A percentile compares a stretch with the other conserved stretches of the same genome.
phyloP scores from a whole-genome alignment of 805 yeast genomes.

The Wickerhamiella allomyrinae region DNA sequence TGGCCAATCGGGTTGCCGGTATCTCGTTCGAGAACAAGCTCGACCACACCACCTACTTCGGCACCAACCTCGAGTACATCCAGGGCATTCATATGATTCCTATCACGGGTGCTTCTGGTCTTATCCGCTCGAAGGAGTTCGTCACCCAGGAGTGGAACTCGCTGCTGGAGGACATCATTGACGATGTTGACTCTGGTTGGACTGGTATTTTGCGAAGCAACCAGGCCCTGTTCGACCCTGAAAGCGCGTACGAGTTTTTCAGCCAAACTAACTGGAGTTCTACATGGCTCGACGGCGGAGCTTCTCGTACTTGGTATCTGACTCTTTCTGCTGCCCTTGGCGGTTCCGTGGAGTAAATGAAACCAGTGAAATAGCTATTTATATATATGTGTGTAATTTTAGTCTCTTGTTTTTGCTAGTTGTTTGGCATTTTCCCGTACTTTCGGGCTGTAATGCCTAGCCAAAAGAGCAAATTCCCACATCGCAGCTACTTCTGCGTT shows the following conservation, averaged over 20 bases:
- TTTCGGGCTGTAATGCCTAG: slow-evolving; percentile 69
- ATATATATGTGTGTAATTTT: not conserved
- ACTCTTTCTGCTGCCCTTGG: slow-evolving; percentile 43
- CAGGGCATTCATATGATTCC: slow-evolving; percentile 79
- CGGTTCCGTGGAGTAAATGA: slow-evolving; percentile 4
- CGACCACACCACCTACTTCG: slow-evolving; percentile 64
- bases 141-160: slow-evolving; percentile 47
- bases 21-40: slow-evolving; percentile 63
- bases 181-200: slow-evolving; percentile 39
- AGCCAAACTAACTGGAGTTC: slow-evolving; percentile 37
- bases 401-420: too few species aligned
- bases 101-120: slow-evolving; percentile 46
- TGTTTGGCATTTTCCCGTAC: slow-evolving; percentile 40
- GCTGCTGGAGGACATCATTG: slow-evolving; percentile 33
- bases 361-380: too few species aligned
- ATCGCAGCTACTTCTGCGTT: slow-evolving; percentile 80
- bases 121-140: slow-evolving; percentile 36
- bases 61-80: slow-evolving; percentile 46
- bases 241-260: slow-evolving; percentile 47
- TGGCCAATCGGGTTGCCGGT: slow-evolving; percentile 59
- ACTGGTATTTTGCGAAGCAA: slow-evolving; percentile 57
- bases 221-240: slow-evolving; percentile 60
- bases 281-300: slow-evolving; percentile 64
- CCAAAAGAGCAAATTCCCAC: slow-evolving; percentile 74
- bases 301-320: slow-evolving; percentile 75